Evolutionary conservation across 2,329 filamentous ascomycete species (phyloP).

Genomic region (Claviceps digitariae): DNA sequence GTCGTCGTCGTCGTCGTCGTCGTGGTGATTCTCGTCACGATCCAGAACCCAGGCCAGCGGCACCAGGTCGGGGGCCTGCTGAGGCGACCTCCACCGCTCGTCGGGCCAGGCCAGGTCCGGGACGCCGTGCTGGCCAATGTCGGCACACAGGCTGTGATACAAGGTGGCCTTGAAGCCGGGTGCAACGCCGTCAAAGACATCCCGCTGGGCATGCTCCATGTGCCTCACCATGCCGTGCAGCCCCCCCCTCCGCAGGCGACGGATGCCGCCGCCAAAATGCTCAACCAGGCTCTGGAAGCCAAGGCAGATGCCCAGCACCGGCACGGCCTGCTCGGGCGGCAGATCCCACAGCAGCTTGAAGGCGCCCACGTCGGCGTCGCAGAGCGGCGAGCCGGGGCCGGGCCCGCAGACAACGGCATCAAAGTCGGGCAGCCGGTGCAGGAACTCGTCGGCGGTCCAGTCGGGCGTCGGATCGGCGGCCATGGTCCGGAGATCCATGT

Average conservation of each 20-base stretch:
- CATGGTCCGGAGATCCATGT: conserved; percentile 35
- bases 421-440: conserved; percentile 39
- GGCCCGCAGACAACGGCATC: conserved; percentile 84
- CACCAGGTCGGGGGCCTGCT: conserved; percentile 27
- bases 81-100: conserved; percentile 26
- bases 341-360: conserved; percentile 66
- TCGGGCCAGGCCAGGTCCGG: conserved; percentile 21
- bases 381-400: conserved; percentile 69
- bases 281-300: conserved; percentile 74
- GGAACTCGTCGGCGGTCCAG: conserved; percentile 31
- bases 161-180: conserved; percentile 53
- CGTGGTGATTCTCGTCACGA: too few relatives aligned
- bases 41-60: conserved; percentile 49
- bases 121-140: conserved; percentile 35
- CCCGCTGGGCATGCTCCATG: conserved; percentile 43
- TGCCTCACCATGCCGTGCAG: conserved; percentile 69
- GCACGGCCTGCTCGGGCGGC: conserved; percentile 44
- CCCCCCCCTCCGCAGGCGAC: conserved; percentile 54
- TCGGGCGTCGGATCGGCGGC: conserved; percentile 46
- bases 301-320: conserved; percentile 77
- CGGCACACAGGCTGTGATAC: conserved; percentile 54
- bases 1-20: too few relatives aligned
- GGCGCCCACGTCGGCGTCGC: conserved; percentile 64
- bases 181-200: conserved; percentile 52
- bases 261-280: conserved; percentile 52